Evolutionary conservation across 148 eudicot species (phyloP), one percentile per base, ranked within the genome.

Genomic region (Gaultheria prostrata): DNA sequence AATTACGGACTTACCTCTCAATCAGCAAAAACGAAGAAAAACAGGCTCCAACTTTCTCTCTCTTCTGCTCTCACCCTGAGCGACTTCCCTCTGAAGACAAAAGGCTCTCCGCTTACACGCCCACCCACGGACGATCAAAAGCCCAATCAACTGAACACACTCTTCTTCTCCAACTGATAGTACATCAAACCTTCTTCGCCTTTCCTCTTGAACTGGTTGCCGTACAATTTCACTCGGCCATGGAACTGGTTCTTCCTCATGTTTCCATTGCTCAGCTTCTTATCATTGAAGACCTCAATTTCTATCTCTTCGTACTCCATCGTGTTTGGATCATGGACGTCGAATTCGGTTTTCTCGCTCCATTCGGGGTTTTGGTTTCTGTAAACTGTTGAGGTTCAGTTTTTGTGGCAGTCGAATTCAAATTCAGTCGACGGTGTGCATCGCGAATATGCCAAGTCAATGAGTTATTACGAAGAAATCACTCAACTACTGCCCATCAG

Each of bases 241-340:
- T 93, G 87, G 77, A 95, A 95, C 77, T 94, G 94, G 79, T 89
- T 93, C 89, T 93, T 95, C 87, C 93, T 85, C 4, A 90, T 88
- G 18, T 83, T 87, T 3, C 94, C 98, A 33, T 89, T 67, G 28
- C 94, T 88, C 86, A 92, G 82, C 53, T 89, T 88, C 88, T 94
- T 95, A 77, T 95, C 98, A 24, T 95, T 95, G 61, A 84, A 88
- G 6, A 95, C 98, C 84, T 95, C 98, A 3, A 94, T 87, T 30
- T 94, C 92, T 4, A 95, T 86, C 89, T 90, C 97, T 49, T 97
- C 99, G 35, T 82, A 90, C 59, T 94, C 98, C 99, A 97, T 94
- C 0, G 98, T 91, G 5, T 83, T 89, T 35, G 99, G 99, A 65
- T 97, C 98, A 1, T 93, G 61, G 0, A 97, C 97, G 13, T 90